Evolutionary conservation across 1,284 basidiomycete genomes (phyloP), one percentile per base, ranked within the genome.

Genomic region (Thecaphora thlaspeos): DNA sequence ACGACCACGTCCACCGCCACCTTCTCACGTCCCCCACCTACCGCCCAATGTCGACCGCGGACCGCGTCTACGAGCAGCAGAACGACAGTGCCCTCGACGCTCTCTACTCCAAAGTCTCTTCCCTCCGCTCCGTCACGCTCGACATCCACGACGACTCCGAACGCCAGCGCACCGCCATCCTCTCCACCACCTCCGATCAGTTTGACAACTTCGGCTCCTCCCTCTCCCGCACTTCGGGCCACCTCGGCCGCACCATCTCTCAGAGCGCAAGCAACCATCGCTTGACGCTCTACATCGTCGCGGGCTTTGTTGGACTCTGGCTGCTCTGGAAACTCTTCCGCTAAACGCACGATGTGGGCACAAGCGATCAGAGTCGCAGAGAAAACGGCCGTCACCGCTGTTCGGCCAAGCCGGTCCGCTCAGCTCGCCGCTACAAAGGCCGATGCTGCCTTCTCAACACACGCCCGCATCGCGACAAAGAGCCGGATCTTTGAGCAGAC

Each of bases 101-200:
- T 11, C 65, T 74, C 39, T 72, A 68, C 54, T 61, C 61, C 38
- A 74, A 74, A 45, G 70, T 70, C 17, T 61, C 61, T 10, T 68
- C 69, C 18, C 46, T 71, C 26, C 59, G 71, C n/a, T 64, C 64
- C n/a, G 63, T 74, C 28, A 74, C 71, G 1, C 52, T 74, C 30
- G 66, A 70, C 48, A 74, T 74, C 43, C 70, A 74, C 54, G 57
- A 64, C 49, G 71, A 74, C 53, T 61, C 71, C 19, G 70, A 74
- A 41, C 62, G 60, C 19, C 70, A 74, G 34, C 59, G 70, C 3
- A 24, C 55, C 2, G 52, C 51, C 5, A 17, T 59, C 11, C 54
- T 60, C 4, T 54, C 63, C 3, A 51, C 51, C 23, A 55, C 63
- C 10, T 68, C 66, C 41, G 70, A 74, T 40, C 57, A 55, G 36